These are phyloP conservation scores for Eruca vesicaria DNA, from an alignment of 441 rosid genomes.

Conservation along the genomic window DNA sequence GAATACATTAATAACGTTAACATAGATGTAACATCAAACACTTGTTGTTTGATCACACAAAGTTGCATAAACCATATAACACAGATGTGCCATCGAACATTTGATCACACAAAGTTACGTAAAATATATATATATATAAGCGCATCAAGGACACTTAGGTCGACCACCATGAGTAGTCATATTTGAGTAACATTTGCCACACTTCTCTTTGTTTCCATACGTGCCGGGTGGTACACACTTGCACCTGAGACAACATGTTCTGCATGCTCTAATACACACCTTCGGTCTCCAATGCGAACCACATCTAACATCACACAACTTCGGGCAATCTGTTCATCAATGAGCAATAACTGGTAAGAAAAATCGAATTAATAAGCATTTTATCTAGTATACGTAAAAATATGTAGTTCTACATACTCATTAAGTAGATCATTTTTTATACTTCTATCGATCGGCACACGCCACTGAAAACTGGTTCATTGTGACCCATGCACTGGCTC, in stretches of 20 bases:
- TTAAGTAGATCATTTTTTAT: background rate
- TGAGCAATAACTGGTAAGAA: background rate
- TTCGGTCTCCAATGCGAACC: background rate
- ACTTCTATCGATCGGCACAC: background rate
- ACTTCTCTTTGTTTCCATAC: background rate
- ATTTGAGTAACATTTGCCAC: background rate
- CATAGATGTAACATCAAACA: background rate
- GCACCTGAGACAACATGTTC: background rate
- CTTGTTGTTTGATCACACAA: background rate
- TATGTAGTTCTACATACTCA: background rate
- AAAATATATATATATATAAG: background rate
- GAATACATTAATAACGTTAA: background rate
- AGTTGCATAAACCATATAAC: background rate
- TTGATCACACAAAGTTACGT: background rate
- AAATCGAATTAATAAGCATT: no score
- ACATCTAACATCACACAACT: background rate
- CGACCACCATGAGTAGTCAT: slow-evolving; percentile 1
- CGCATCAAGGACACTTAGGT: background rate
- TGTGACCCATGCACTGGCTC: background rate
- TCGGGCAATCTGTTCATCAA: background rate
- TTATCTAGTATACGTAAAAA: background rate
- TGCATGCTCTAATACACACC: background rate
- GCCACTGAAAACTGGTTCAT: background rate
- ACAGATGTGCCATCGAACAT: background rate
- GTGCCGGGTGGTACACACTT: background rate